A percentile compares a stretch with the other conserved stretches of the same genome.
Conservation (phyloP, 2,329 filamentous ascomycete species). For the Fusarium newnesense region DNA sequence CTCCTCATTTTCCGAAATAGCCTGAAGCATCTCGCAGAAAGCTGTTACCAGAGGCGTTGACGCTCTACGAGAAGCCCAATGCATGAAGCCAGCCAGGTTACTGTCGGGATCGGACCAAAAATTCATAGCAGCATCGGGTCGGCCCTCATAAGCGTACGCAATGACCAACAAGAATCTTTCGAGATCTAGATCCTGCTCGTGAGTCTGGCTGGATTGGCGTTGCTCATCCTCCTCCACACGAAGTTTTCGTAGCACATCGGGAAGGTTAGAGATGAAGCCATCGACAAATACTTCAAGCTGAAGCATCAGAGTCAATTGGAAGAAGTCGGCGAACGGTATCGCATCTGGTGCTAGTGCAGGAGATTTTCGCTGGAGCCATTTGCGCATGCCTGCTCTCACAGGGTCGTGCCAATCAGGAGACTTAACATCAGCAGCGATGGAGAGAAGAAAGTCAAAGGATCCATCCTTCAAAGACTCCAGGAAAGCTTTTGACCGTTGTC, state of each 20-base stretch:
- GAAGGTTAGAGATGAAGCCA: conserved; percentile 93
- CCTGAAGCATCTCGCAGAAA: conserved; percentile 95
- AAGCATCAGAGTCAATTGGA: conserved; percentile 78
- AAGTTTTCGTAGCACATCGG: conserved; percentile 86
- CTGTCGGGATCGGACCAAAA: conserved; percentile 96
- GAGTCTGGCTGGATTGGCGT: conserved; percentile 71
- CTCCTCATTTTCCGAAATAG: conserved; percentile 83
- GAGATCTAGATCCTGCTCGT: conserved; percentile 77
- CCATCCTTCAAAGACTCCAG: conserved; percentile 84
- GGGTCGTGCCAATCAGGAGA: conserved; percentile 88
- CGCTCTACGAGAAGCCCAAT: conserved; percentile 95
- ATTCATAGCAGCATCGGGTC: conserved; percentile 82
- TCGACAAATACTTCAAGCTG: conserved; percentile 90
- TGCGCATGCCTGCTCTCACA: conserved; percentile 82
- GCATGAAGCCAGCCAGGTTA: conserved; percentile 92
- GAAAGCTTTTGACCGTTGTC: conserved; percentile 77
- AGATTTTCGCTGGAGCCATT: conserved; percentile 84
- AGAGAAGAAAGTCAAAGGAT: conserved; percentile 90
- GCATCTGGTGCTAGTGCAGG: conserved; percentile 74
- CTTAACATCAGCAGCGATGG: conserved; percentile 83
- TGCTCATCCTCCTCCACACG: conserved; percentile 92
- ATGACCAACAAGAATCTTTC: conserved; percentile 94
- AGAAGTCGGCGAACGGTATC: conserved; percentile 74
- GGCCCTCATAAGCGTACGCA: conserved; percentile 88
- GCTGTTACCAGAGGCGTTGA: conserved; percentile 96